Evolutionary conservation across 495 filamentous ascomycete genomes (phyloP).

Genomic region (Tuber microsphaerosporum): DNA sequence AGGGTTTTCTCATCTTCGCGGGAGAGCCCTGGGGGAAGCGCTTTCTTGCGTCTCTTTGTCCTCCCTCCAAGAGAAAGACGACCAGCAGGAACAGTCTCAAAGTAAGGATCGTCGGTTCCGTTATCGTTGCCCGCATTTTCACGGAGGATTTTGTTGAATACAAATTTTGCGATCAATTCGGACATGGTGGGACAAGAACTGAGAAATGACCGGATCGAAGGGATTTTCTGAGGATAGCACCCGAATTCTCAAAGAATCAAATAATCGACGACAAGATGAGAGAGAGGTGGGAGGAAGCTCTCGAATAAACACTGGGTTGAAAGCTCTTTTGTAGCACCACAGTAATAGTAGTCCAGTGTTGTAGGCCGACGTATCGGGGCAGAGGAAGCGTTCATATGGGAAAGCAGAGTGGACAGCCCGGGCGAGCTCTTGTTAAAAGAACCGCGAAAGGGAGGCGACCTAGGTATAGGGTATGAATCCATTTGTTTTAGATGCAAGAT

Average conservation of each 20-base stretch:
- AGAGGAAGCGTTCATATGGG: not conserved
- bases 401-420: not conserved
- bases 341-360: not conserved
- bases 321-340: not conserved
- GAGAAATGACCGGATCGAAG: not conserved
- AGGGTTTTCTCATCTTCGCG: conserved; percentile 72
- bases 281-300: not conserved
- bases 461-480: not conserved
- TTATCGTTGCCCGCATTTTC: conserved; percentile 61
- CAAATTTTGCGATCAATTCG: conserved; percentile 49
- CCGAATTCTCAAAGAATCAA: not conserved
- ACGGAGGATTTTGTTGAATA: conserved; percentile 60
- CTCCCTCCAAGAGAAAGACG: conserved; percentile 55
- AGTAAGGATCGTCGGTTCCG: conserved; percentile 63
- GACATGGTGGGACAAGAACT: conserved; percentile 46
- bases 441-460: not conserved
- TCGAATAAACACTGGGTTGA: not conserved
- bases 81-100: conserved; percentile 64
- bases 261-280: not conserved
- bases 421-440: not conserved
- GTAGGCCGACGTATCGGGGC: not conserved
- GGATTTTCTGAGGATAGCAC: not conserved
- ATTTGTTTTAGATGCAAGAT: not conserved
- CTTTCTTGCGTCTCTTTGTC: conserved; percentile 61
- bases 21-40: conserved; percentile 64